Conservation (phyloP, 345 rosid species). For the Moringa oleifera region DNA sequence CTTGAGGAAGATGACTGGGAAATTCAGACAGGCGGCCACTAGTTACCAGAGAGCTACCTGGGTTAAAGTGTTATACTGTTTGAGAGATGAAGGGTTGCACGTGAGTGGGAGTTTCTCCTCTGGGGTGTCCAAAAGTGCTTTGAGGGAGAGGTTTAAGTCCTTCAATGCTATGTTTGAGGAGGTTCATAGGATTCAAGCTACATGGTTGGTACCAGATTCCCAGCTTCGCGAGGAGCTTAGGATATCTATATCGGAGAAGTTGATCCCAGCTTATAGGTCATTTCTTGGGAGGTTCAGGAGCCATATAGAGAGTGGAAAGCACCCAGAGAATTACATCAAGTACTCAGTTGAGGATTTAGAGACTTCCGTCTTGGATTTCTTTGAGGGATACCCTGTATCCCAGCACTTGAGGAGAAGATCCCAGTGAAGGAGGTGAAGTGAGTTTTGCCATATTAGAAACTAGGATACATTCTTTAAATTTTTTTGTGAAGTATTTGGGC, state of each 20-base stretch:
- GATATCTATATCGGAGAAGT: constrained; percentile 72
- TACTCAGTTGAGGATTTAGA: constrained; percentile 86
- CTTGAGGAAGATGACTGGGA: constrained; percentile 64
- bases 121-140: constrained; percentile 72
- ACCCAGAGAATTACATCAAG: constrained; percentile 91
- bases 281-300: constrained; percentile 89
- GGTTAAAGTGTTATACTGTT: constrained; percentile 69
- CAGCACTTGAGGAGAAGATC: constrained; percentile 78
- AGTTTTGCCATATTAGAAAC: constrained; percentile 31
- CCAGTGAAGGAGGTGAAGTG: constrained; percentile 31
- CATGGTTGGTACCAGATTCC: constrained; percentile 75
- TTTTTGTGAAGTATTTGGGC: constrained; percentile 40
- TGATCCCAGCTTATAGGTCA: constrained; percentile 91
- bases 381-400: constrained; percentile 74
- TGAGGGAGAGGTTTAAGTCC: constrained; percentile 83
- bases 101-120: constrained; percentile 83
- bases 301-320: constrained; percentile 88
- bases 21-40: constrained; percentile 66
- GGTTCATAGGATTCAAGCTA: constrained; percentile 73
- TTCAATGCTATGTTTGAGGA: constrained; percentile 93
- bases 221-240: constrained; percentile 92
- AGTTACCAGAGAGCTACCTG: constrained; percentile 88
- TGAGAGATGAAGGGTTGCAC: constrained; percentile 92
- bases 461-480: constrained; percentile 65
- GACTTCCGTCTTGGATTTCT: constrained; percentile 81